Conservation (phyloP, 768 basidiomycete genomes). For the Tricholoma matsutake region DNA sequence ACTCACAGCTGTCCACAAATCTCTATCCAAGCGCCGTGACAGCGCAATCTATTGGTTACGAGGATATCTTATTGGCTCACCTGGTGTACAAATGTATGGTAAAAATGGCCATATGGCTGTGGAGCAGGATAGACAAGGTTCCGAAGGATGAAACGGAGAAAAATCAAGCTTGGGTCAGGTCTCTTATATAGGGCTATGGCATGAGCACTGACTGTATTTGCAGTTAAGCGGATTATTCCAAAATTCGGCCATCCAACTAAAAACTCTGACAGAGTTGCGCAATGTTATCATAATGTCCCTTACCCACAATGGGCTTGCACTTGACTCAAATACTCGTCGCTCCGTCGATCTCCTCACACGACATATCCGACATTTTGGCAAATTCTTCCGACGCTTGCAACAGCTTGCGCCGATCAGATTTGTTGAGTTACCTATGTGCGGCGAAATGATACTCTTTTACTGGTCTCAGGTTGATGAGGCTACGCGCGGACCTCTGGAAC, state of each 20-base stretch:
- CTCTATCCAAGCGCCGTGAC: conserved; percentile 36
- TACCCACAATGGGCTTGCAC: conserved; percentile 28
- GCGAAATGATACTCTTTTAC: conserved; percentile 71
- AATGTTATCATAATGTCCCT: conserved; percentile 47
- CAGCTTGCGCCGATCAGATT: conserved; percentile 59
- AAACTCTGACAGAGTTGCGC: conserved; percentile 54
- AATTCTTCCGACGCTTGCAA: conserved; percentile 76
- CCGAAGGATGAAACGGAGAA: conserved; percentile 39
- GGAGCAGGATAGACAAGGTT: conserved; percentile 48
- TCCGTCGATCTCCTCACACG: conserved; percentile 60
- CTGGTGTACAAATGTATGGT: conserved; percentile 72
- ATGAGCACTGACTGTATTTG: not conserved
- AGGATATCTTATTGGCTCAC: conserved; percentile 54
- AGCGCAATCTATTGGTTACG: conserved; percentile 41
- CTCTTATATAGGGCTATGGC: not conserved
- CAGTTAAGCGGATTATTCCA: conserved; percentile 65
- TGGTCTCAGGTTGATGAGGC: conserved; percentile 79
- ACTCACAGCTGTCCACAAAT: conserved; percentile 48
- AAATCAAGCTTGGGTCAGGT: conserved; percentile 52
- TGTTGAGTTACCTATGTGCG: conserved; percentile 57
- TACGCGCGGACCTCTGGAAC: conserved; percentile 47
- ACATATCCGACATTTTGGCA: conserved; percentile 71
- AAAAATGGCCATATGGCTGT: conserved; percentile 72
- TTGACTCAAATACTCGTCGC: conserved; percentile 36
- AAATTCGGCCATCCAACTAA: conserved; percentile 54